Base-by-base conservation (phyloP, 257 asterid species). In the Ocimum tenuiflorum region DNA sequence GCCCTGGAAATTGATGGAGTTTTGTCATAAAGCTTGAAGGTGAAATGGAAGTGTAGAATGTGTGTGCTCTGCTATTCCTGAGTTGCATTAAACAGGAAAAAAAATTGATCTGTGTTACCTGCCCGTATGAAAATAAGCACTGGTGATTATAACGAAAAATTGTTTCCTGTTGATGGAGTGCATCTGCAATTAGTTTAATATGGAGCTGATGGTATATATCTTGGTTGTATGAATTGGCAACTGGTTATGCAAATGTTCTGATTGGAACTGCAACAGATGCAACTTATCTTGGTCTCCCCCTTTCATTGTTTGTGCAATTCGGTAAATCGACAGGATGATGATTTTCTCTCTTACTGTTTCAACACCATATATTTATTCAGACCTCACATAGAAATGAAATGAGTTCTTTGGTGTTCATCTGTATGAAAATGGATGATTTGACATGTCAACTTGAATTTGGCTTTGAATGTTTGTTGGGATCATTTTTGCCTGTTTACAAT, bases 1-100 rank as follows among this genome's bases (percentile, higher is more conserved):
- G 95, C 74, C 38, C 94, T 0, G 71, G 67, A 43, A 73, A 83
- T 67, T 83, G 52, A 81, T 71, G 42, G 17, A 0, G 11, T 4
- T 50, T 3, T 38, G 53, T 48, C 54, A 39, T 24, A 41, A 65
- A 67, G 71, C n/a, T 55, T 70, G 59, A 64, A 46, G 3, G 53
- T 43, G 49, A 49, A 53, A 46, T 3, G 39, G 31, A 27, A 4
- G 31, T 27, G 31, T 27, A 27, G 46, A 48, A 23, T 46, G 48
- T 60, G 57, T 50, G 53, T 18, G 60, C 18, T 63, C 61, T 74
- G 58, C 12, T 47, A n/a, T 50, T 33, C 52, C 38, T 42, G 47
- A 12, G 27, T 69, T 69, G 60, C 71, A 60, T 54, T 22, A 18
- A 5, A 78, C 55, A 66, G 29, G 46, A 4, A 61, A 4, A 61